A percentile compares a stretch with the other conserved stretches of the same genome.
Conservation (phyloP, 1,284 basidiomycete species). For the Cryptococcus maquisensis region DNA sequence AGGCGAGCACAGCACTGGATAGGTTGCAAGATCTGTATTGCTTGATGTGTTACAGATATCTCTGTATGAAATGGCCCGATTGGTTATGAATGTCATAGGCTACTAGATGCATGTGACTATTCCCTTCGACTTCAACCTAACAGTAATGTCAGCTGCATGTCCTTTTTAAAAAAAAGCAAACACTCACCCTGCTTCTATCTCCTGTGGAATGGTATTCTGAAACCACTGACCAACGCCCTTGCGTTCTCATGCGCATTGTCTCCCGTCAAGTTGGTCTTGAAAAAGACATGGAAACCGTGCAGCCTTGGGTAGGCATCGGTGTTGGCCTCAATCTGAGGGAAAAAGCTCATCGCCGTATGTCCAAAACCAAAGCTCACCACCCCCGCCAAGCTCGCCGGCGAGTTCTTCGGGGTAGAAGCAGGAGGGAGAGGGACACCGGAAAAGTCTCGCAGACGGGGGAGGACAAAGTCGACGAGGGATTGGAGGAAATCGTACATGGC, state of each 20-base stretch:
- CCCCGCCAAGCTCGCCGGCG: slow-evolving; percentile 73
- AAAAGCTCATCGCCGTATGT: slow-evolving; percentile 78
- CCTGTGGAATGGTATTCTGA: slow-evolving; percentile 74
- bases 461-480: slow-evolving; percentile 84
- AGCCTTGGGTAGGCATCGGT: slow-evolving; percentile 76
- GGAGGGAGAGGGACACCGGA: slow-evolving; percentile 71
- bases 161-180: background rate
- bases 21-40: slow-evolving; percentile 9
- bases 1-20: slow-evolving; percentile 19
- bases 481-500: slow-evolving; percentile 93
- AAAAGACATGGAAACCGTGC: slow-evolving; percentile 87
- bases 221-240: slow-evolving; percentile 76
- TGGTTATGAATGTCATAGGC: background rate
- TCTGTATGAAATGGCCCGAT: background rate
- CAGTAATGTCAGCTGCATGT: background rate
- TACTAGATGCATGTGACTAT: background rate
- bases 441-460: slow-evolving; percentile 89
- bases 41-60: background rate
- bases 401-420: slow-evolving; percentile 53
- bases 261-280: slow-evolving; percentile 78
- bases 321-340: slow-evolving; percentile 93
- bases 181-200: slow-evolving; percentile 16
- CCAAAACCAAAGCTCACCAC: slow-evolving; percentile 86
- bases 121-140: background rate
- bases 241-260: slow-evolving; percentile 80